Base-by-base conservation (phyloP, 148 eudicot genomes). In the Bassia scoparia region DNA sequence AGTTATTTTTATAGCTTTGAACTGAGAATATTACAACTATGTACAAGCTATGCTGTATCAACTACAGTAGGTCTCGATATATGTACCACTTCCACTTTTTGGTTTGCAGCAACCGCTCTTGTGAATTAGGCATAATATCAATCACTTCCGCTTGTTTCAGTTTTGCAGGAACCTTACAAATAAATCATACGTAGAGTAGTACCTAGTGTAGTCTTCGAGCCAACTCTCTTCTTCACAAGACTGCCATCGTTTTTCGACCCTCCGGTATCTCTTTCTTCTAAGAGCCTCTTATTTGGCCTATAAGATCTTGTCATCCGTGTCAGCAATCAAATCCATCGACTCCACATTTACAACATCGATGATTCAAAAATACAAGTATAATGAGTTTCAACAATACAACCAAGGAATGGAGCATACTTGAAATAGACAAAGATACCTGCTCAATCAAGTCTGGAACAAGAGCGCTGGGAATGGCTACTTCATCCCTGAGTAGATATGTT, bases 171-270 rank as follows among this genome's bases (percentile, higher is more conserved):
- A n/a, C 52, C 74, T 21, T 18, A 11, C n/a, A 16, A 54, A 33
- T 33, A 68, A 37, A 58, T 21, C 29, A 34, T 37, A 68, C 3
- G 34, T 12, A 33, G 56, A 31, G 43, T 27, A 37, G 20, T 84
- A 95, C 98, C 91, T 96, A 84, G 67, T 95, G 69, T 95, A 95
- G 80, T 95, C 98, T 80, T 95, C 98, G 71, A 95, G 98, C 98
- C 98, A 95, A 54, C 98, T 95, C 85, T 95, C 98, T 85, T 95
- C 98, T 87, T 95, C 98, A 87, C 98, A 95, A 52, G 98, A n/a
- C 96, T 27, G 97, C 89, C 98, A 95, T 95, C 98, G 91, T 79
- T 84, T 95, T 87, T 95, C 98, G 61, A 95, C 84, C 87, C 89
- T 95, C 98, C 82, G 91, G 83, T 76, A 95, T 95, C 31, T 95